Evolutionary conservation across 169 alveolate species (phyloP), one percentile per base, ranked within the genome.

Genomic region (Cryptosporidium ubiquitum): DNA sequence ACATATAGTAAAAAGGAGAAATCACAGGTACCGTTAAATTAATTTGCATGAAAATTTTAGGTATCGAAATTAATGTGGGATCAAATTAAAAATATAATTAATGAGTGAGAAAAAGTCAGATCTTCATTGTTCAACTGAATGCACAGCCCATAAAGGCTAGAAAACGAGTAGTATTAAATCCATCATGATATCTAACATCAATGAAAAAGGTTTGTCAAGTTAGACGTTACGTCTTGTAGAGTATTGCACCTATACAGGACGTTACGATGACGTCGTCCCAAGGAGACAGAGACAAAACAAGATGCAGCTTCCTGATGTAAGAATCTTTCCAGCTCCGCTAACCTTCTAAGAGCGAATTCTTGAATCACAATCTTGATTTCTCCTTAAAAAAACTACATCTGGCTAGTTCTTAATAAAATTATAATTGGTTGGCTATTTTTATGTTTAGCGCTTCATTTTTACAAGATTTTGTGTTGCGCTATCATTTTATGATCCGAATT

Each of bases 231-330:
- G 89, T 79, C 89, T 79, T 79, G 89, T 79, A 79, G 89, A 79
- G 75, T 23, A 61, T 47, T 79, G 89, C 89, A 79, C 89, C 85
- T 61, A 79, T 79, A 79, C 89, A 79, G 89, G 89, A 79, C 89
- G 89, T 79, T 79, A 79, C 89, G 89, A 79, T 79, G 89, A 79
- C 89, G 89, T 79, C 89, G 89, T 79, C 89, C 89, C 75, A 47
- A 79, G 61, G 89, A 79, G 89, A 79, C 89, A 79, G 89, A 79
- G 89, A 79, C 89, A 79, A 79, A 79, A 66, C 42, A 31, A 40
- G 64, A 61, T 79, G 85, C 85, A 73, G 39, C 71, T 16, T 64
- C 49, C 71, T 31, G 49, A 64, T 64, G 66, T 55, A 20, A 37
- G 71, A 64, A 64, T 69, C 84, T 23, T 66, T 14, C 49, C 51